phyloP scores from a whole-genome alignment of 352 stramenopile species.

The Pythium periplocum region DNA sequence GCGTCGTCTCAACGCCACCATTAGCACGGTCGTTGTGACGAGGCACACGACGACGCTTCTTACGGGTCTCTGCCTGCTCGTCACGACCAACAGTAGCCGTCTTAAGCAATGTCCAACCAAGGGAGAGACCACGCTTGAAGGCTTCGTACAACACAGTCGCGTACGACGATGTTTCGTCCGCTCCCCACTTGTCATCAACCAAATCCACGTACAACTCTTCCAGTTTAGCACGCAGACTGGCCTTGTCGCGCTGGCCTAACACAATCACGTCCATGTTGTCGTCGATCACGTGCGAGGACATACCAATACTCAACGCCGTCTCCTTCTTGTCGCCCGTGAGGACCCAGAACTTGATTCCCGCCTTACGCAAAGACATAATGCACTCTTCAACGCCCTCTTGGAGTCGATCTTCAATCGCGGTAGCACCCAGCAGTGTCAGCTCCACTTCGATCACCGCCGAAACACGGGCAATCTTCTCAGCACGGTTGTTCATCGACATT shows the following conservation, averaged over 20 bases:
- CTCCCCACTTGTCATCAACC: slow-evolving; percentile 85
- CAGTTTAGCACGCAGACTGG: slow-evolving; percentile 59
- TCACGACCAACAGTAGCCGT: slow-evolving; percentile 65
- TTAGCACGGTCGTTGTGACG: slow-evolving; percentile 37
- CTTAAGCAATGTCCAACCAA: slow-evolving; percentile 65
- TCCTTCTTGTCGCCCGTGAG: slow-evolving; percentile 92
- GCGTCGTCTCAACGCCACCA: slow-evolving; percentile 22
- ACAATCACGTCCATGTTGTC: slow-evolving; percentile 90
- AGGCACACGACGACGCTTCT: slow-evolving; percentile 54
- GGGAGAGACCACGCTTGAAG: slow-evolving; percentile 59
- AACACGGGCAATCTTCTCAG: slow-evolving; percentile 69
- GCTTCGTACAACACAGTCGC: slow-evolving; percentile 74
- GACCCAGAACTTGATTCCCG: slow-evolving; percentile 96
- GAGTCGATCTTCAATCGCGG: slow-evolving; percentile 91
- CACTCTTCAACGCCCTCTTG: slow-evolving; percentile 91
- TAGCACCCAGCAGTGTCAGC: slow-evolving; percentile 83
- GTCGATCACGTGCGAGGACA: slow-evolving; percentile 87
- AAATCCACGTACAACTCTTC: slow-evolving; percentile 85
- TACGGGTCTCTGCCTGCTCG: slow-evolving; percentile 57
- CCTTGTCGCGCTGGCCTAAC: slow-evolving; percentile 75
- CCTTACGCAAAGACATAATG: slow-evolving; percentile 89
- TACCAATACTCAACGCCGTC: slow-evolving; percentile 82
- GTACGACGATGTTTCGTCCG: slow-evolving; percentile 74
- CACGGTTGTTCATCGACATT: slow-evolving; percentile 64
- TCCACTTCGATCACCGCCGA: slow-evolving; percentile 84